phyloP scores from a whole-genome alignment of 2,329 filamentous ascomycete species.

The Xylariaceae sp. region DNA sequence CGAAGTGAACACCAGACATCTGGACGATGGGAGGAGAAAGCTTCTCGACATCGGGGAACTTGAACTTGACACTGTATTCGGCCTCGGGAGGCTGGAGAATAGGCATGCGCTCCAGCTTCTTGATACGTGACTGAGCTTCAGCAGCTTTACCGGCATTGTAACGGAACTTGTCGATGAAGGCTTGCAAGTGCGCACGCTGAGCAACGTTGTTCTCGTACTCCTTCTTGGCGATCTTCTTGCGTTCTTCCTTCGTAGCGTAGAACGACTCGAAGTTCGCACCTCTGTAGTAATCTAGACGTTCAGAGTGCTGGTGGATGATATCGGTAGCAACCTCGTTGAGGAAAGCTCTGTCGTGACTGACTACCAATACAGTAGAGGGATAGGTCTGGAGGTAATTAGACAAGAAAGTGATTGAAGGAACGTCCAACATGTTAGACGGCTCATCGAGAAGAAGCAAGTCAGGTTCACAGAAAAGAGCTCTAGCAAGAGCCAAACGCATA shows the following conservation, averaged over 20 bases:
- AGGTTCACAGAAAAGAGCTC: slow-evolving; percentile 96
- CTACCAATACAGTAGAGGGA: slow-evolving; percentile 89
- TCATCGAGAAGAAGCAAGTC: slow-evolving; percentile 95
- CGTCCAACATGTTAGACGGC: slow-evolving; percentile 99
- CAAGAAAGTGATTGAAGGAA: slow-evolving; percentile 98
- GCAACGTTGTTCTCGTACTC: slow-evolving; percentile 99
- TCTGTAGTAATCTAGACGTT: slow-evolving; percentile 97
- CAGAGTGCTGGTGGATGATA: slow-evolving; percentile 97
- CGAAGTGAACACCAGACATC: slow-evolving; percentile 89
- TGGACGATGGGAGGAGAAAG: slow-evolving; percentile 96
- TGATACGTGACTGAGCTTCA: slow-evolving; percentile 96
- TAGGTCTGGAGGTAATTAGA: slow-evolving; percentile 92
- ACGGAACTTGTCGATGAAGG: slow-evolving; percentile 99
- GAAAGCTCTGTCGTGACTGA: slow-evolving; percentile 98
- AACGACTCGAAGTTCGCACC: slow-evolving; percentile 95
- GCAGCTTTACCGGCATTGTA: slow-evolving; percentile 99
- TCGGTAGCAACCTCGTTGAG: slow-evolving; percentile 98
- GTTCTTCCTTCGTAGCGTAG: slow-evolving; percentile 95
- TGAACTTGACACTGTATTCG: slow-evolving; percentile 95
- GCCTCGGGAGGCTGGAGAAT: slow-evolving; percentile 82
- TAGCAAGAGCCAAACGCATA: slow-evolving; percentile 91
- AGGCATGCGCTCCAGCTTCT: slow-evolving; percentile 97
- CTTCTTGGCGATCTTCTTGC: slow-evolving; percentile 90
- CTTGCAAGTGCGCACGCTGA: slow-evolving; percentile 85
- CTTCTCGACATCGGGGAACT: slow-evolving; percentile 96